These are phyloP conservation scores for Chlorencoelia australis DNA, from an alignment of 2,329 filamentous ascomycete genomes.

Conservation along the genomic window DNA sequence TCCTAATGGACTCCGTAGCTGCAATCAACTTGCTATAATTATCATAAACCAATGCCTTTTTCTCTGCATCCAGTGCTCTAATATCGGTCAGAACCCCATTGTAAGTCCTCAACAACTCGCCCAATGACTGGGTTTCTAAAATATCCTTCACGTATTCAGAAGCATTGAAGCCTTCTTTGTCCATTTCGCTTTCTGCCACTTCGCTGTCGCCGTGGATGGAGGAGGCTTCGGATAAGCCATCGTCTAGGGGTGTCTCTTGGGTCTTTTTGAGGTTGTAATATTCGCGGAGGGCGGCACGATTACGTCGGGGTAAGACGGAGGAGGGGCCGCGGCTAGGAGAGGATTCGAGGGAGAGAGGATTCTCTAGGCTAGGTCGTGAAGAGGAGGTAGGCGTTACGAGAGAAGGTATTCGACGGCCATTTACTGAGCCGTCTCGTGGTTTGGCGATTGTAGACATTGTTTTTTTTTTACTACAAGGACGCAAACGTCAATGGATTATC, in stretches of 20 bases:
- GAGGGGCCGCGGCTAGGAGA: conserved; percentile 39
- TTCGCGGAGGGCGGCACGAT: conserved; percentile 80
- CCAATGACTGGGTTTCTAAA: conserved; percentile 51
- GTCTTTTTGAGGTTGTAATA: conserved; percentile 75
- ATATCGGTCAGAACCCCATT: conserved; percentile 70
- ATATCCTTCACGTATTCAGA: conserved; percentile 55
- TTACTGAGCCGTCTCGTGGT: conserved; percentile 47
- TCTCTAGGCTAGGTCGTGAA: conserved; percentile 62
- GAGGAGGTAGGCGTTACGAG: conserved; percentile 63
- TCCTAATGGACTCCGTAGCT: conserved; percentile 92
- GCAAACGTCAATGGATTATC: no score
- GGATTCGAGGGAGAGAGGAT: conserved; percentile 46
- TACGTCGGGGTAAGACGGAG: conserved; percentile 31
- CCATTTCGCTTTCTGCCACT: conserved; percentile 60
- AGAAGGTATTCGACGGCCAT: conserved; percentile 46
- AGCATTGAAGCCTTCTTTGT: conserved; percentile 61
- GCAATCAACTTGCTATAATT: conserved; percentile 95
- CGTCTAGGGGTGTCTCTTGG: conserved; percentile 13
- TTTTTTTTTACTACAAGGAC: no score
- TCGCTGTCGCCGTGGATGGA: conserved; percentile 36
- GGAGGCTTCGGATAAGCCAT: conserved; percentile 25
- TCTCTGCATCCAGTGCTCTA: conserved; percentile 82
- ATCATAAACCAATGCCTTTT: conserved; percentile 95
- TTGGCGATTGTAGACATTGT: conserved; percentile 56
- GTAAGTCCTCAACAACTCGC: conserved; percentile 61